Evolutionary conservation across 768 basidiomycete species (phyloP), one percentile per base, ranked within the genome.

Genomic region (Suillus clintonianus): DNA sequence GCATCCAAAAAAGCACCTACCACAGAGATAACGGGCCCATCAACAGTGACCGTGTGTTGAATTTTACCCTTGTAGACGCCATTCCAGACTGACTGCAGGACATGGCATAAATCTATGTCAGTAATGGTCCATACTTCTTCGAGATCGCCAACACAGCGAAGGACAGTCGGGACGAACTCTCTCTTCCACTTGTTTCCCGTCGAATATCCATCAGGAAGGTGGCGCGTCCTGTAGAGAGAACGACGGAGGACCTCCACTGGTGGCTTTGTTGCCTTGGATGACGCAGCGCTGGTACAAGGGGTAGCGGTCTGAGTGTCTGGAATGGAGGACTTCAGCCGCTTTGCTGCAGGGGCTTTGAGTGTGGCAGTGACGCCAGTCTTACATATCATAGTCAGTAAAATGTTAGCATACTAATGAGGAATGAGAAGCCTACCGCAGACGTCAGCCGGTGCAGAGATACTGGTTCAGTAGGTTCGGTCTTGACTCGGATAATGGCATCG

Each of bases 41-140:
- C 37, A 14, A 37, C 37, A 0, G 6, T 55, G n/a, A 68, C 36
- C 1, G 19, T 55, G 57, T 68, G 62, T 30, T 19, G 36, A 37
- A 68, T 61, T 5, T 56, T 14, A 9, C 56, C 60, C 24, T 43
- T 24, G 24, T 65, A 63, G 22, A 65, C 60, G 1, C 9, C 43
- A 4, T 65, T 41, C 62, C 57, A 68, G 45, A 45, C 61, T n/a
- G 19, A 37, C 50, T 68, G 67, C 56, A 68, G 56, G 13, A 37
- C 24, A 7, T 37, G n/a, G 19, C n/a, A 24, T 24, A 68, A 36
- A 14, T 22, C 47, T n/a, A 55, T n/a, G 4, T 39, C 42, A 7
- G 50, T 24, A n/a, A 68, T 51, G 48, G 34, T 47, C 64, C 67
- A 67, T 5, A 48, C 47, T 48, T 48, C 14, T 0, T 48, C 24